A percentile compares a stretch with the other conserved stretches of the same genome.
phyloP scores from a whole-genome alignment of 345 rosid genomes.

The Conringia planisiliqua region DNA sequence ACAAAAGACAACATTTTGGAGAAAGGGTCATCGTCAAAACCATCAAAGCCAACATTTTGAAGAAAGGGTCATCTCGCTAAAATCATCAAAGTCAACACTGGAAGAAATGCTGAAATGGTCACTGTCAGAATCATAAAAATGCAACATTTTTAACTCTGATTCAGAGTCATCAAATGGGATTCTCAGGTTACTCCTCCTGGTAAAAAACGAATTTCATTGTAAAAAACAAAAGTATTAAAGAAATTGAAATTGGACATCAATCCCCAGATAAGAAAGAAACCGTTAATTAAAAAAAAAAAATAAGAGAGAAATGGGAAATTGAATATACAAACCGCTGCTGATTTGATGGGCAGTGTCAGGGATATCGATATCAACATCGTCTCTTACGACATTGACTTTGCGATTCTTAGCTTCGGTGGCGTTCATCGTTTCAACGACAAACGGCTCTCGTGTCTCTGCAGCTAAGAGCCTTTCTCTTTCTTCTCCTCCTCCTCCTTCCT shows the following conservation, averaged over 20 bases:
- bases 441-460: constrained; percentile 5
- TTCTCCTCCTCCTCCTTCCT: constrained; percentile 25
- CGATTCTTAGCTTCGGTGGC: constrained; percentile 17
- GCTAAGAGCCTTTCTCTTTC: constrained; percentile 28
- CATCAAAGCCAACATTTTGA: not conserved
- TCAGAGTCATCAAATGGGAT: not conserved
- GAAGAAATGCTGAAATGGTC: not conserved
- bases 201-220: not conserved
- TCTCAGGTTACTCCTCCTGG: not conserved
- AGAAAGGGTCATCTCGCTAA: not conserved
- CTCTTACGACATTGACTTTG: constrained; percentile 32
- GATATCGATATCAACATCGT: constrained; percentile 33
- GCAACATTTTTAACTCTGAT: not conserved
- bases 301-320: not conserved
- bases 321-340: constrained; percentile 52
- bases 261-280: not conserved
- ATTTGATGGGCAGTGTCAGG: constrained; percentile 86
- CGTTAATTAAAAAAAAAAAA: not conserved
- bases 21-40: not conserved
- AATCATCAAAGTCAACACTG: not conserved
- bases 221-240: not conserved
- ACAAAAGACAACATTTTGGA: not conserved
- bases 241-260: not conserved
- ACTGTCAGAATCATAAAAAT: not conserved
- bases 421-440: constrained; percentile 15